These are phyloP conservation scores for Diaporthe sp. DNA, from an alignment of 2,329 filamentous ascomycete genomes.

Conservation along the genomic window DNA sequence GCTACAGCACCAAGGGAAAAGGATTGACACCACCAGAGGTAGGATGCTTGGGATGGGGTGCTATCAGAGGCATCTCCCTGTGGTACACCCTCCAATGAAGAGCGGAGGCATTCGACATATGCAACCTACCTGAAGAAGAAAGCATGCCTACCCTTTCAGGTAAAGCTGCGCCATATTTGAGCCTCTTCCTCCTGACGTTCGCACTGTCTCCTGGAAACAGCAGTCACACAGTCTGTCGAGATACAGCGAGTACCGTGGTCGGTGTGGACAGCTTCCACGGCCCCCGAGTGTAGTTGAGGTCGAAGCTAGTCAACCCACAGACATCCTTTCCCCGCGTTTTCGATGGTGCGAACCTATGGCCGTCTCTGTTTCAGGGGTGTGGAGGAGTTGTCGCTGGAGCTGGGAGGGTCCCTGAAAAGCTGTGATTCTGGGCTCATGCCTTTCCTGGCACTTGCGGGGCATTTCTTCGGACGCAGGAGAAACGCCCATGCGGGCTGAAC, in stretches of 20 bases:
- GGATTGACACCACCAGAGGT: neutral
- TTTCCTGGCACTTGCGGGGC: constrained; percentile 3
- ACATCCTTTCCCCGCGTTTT: constrained; percentile 33
- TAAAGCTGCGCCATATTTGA: constrained; percentile 19
- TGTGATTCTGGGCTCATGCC: constrained; percentile 10
- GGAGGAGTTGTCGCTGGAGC: neutral
- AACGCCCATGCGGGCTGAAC: constrained; percentile 26
- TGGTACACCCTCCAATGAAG: constrained; percentile 2
- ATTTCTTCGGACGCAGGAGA: constrained; percentile 16
- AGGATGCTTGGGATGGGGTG: neutral
- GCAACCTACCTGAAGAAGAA: constrained; percentile 36
- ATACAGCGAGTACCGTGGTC: constrained; percentile 11
- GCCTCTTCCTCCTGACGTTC: constrained; percentile 8
- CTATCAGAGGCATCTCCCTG: neutral
- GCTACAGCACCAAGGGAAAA: constrained; percentile 21
- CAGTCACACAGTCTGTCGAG: neutral
- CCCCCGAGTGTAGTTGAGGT: neutral
- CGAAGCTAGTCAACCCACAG: constrained; percentile 27
- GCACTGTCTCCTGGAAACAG: constrained; percentile 35
- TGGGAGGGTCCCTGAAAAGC: constrained; percentile 1
- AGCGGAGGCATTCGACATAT: neutral
- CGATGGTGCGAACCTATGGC: constrained; percentile 10
- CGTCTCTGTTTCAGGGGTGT: constrained; percentile 23
- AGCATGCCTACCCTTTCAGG: constrained; percentile 37
- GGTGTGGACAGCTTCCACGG: constrained; percentile 1